Evolutionary conservation across 352 stramenopile genomes (phyloP), one percentile per base, ranked within the genome.

Genomic region (Globisporangium orthogonon): DNA sequence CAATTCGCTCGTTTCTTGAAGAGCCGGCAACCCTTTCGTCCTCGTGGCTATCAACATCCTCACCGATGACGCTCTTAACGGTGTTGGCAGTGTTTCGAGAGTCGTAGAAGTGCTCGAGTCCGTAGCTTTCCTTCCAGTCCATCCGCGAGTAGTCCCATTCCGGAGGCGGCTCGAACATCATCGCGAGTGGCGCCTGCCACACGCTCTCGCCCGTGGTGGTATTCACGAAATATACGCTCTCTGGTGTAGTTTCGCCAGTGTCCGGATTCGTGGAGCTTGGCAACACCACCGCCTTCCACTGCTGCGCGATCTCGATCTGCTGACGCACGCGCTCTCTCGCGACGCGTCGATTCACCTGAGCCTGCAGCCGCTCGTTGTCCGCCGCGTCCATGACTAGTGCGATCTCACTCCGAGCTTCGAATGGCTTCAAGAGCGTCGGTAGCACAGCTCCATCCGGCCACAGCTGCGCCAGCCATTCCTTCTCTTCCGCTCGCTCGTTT

Each of bases 191-290:
- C 7, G 64, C 50, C 2, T 89, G 69, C 82, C 79, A 90, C 9
- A 64, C 62, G 47, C 68, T 88, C 45, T 81, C 68, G 1, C 74
- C 74, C 2, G 82, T 92, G 14, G 54, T n/a, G 9, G 43, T 47
- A 54, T 92, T 87, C 15, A 65, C 66, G 57, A 73, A 92, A 50
- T 87, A 92, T 35, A 67, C 63, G 47, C 75, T 63, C 3, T 75
- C 63, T 2, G 58, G 37, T 2, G 13, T 47, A 14, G 31, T 31
- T 4, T 60, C 57, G 3, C 37, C 50, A 5, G 37, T 58, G 30
- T 66, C 55, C 10, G 58, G 18, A 2, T 48, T 54, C 28, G 47
- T 61, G 7, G 57, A 49, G 7, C 53, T 60, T 28, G 57, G 46
- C 0, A 60, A 56, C 0, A 87, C 35, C 11, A 87, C 63, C 2